Evolutionary conservation across 2,329 filamentous ascomycete species (phyloP), one percentile per base, ranked within the genome.

Genomic region (Moelleriella libera): DNA sequence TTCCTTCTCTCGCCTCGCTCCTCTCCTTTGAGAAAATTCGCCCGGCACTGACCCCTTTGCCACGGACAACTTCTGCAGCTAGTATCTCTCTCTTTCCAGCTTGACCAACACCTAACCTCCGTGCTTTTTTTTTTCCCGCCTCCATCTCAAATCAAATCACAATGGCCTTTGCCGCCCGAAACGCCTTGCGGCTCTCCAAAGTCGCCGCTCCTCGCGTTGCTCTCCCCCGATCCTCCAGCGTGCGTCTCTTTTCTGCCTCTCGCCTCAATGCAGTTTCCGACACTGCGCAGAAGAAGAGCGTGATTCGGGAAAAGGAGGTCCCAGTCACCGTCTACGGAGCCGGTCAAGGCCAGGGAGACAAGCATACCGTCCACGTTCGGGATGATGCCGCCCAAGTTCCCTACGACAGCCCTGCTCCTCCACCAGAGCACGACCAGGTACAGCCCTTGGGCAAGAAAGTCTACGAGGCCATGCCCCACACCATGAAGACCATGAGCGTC

Each of bases 401-500:
- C 50, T 60, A 65, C 51, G 62, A 70, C 53, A 66, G 65, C 45
- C 62, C 64, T 5, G 56, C 50, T 31, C 64, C 65, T 12, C 58
- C 59, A 11, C 55, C 62, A 42, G 71, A 76, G 55, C 64, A 74
- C 45, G 69, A 72, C 44, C 59, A 64, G 11, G 67, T 80, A 45
- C 56, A 65, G 30, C 76, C 77, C 21, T 67, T 83, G 43, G 68
- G 68, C 52, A 66, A 71, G 50, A 68, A 71, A 56, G 67, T 77
- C 48, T 79, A 70, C 62, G 62, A 72, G 45, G 63, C 69, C 42
- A 69, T 86, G 60, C 76, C 81, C 5, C 71, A 74, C 31, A 86
- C 80, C 37, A 70, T 87, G 65, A 72, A 79, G 65, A 82, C 75
- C 64, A 82, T 85, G 73, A 78, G 72, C 46, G 71, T 86, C 51